Conservation (phyloP, 1,139 yeast species). For the Saccharomyces pastorianus region DNA sequence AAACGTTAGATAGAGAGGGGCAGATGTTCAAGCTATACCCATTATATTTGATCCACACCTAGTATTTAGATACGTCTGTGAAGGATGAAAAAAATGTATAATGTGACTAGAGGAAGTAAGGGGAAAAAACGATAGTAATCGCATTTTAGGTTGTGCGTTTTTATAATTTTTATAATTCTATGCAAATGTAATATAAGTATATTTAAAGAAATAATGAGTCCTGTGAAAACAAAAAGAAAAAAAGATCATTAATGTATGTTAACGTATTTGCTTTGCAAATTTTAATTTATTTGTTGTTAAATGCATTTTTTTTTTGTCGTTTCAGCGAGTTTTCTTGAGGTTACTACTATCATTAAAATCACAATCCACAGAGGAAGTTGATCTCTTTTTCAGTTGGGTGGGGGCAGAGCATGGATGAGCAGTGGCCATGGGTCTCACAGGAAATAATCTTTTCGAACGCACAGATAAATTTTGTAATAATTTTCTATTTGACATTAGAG, state of each 20-base stretch:
- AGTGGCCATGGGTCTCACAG: neutral
- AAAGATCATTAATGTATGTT: neutral
- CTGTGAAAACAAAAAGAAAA: neutral
- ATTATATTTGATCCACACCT: neutral
- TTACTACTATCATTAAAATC: conserved; percentile 21
- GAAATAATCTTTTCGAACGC: neutral
- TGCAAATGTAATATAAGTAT: neutral
- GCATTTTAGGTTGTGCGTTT: neutral
- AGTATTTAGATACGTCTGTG: neutral
- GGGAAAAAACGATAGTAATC: neutral
- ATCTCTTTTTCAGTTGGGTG: conserved; percentile 13
- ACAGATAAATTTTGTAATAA: conserved; percentile 1
- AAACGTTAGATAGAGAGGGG: neutral
- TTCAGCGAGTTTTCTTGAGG: conserved; percentile 13
- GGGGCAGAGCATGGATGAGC: neutral
- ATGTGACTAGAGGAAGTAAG: neutral
- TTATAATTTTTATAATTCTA: neutral
- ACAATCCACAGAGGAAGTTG: conserved; percentile 22
- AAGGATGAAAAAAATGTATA: neutral
- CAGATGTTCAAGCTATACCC: neutral
- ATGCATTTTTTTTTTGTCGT: neutral
- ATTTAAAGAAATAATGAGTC: neutral
- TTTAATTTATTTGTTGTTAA: neutral
- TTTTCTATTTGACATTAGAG: conserved; percentile 14
- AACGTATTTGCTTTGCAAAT: neutral